Percentiles rank a stretch among this genome's conserved stretches.
These are phyloP conservation scores for Rhododendron mucronatum DNA, from an alignment of 148 eudicot genomes.

Conservation along the genomic window DNA sequence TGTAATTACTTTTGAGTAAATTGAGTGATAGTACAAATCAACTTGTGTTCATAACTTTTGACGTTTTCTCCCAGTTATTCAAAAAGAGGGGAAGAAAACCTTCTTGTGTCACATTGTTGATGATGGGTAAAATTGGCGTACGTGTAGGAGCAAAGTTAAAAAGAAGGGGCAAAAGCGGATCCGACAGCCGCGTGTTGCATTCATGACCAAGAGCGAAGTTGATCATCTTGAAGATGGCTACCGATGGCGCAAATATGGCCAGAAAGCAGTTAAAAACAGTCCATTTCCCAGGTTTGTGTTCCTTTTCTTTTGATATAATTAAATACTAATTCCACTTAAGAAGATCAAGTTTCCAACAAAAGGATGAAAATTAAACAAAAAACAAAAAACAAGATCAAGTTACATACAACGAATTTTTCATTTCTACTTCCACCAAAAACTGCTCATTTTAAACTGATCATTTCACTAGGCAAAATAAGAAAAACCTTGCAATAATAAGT, in stretches of 20 bases:
- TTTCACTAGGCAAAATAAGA: neutral
- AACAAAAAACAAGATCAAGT: too few relatives aligned
- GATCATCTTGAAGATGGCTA: conserved; percentile 99
- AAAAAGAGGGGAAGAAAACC: too few relatives aligned
- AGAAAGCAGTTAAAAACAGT: conserved; percentile 95
- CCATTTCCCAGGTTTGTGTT: conserved; percentile 78
- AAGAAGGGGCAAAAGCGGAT: conserved; percentile 79
- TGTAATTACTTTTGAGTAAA: neutral
- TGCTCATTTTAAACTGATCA: too few relatives aligned
- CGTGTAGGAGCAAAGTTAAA: conserved; percentile 55
- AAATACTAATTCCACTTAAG: neutral
- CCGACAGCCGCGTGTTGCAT: conserved; percentile 82
- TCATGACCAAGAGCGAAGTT: conserved; percentile 90
- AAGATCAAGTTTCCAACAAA: neutral
- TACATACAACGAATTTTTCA: too few relatives aligned
- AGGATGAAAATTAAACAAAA: too few relatives aligned
- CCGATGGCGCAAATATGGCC: conserved; percentile 95
- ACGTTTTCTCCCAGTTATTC: too few relatives aligned
- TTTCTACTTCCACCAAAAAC: neutral
- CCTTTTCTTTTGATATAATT: neutral
- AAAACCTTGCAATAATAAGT: neutral
- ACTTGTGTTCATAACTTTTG: neutral
- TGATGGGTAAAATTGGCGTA: neutral
- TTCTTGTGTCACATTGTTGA: neutral
- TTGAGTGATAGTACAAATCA: neutral